phyloP scores from a whole-genome alignment of 495 filamentous ascomycete genomes.

The Penicillium steckii region DNA sequence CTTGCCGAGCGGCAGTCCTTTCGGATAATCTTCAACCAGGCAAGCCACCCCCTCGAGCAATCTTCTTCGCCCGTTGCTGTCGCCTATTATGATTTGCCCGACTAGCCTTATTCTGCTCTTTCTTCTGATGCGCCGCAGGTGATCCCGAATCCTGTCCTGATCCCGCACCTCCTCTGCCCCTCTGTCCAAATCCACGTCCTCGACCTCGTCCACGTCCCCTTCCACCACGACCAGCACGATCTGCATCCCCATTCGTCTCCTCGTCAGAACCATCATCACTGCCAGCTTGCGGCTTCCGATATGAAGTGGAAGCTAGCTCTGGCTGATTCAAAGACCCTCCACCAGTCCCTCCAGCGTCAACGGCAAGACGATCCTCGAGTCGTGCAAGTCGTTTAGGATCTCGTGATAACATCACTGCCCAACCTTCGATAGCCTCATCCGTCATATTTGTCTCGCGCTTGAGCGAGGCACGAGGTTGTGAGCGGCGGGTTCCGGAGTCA shows the following conservation, averaged over 20 bases:
- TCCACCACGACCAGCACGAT: constrained; percentile 53
- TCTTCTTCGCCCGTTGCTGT: constrained; percentile 75
- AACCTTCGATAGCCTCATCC: constrained; percentile 93
- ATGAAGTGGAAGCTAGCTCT: constrained; percentile 62
- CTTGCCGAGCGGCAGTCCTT: background rate
- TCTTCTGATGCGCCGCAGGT: constrained; percentile 63
- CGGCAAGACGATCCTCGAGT: constrained; percentile 65
- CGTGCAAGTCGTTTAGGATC: constrained; percentile 63
- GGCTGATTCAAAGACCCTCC: constrained; percentile 47
- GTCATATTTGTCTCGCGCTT: constrained; percentile 82
- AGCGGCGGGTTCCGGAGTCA: constrained; percentile 64
- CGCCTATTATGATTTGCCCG: constrained; percentile 78
- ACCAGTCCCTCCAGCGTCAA: constrained; percentile 47
- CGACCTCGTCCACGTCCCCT: constrained; percentile 48
- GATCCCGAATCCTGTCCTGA: constrained; percentile 47
- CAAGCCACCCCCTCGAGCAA: constrained; percentile 61
- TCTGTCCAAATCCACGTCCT: constrained; percentile 46
- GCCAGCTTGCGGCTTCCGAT: constrained; percentile 30
- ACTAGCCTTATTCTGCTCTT: constrained; percentile 74
- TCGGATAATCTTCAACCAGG: constrained; percentile 34
- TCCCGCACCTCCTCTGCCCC: constrained; percentile 57
- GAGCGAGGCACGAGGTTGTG: constrained; percentile 58
- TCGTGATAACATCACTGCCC: constrained; percentile 78
- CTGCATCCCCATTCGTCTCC: constrained; percentile 35
- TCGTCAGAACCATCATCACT: constrained; percentile 34